Conservation (phyloP, 208 protist species). For the Trypanosomatidae sp. region DNA sequence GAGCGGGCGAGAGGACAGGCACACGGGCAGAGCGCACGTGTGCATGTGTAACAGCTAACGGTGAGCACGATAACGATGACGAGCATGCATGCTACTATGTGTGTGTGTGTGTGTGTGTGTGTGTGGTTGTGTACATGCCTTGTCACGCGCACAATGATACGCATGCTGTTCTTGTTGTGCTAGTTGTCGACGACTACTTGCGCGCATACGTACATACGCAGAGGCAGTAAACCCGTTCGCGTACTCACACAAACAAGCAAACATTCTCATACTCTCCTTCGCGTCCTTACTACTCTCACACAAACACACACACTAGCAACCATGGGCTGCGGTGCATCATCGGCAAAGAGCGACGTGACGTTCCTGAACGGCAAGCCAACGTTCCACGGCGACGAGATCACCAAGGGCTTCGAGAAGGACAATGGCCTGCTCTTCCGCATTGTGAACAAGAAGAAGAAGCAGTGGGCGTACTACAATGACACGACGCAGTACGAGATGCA, state of each 20-base stretch:
- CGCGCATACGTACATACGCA: no score
- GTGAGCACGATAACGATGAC: no score
- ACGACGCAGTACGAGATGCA: conserved; percentile 76
- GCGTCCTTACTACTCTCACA: conserved; percentile 1
- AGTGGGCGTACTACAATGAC: conserved; percentile 89
- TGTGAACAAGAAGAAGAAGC: conserved; percentile 56
- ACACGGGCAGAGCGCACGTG: no score
- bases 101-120: no score
- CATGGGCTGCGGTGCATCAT: conserved; percentile 72
- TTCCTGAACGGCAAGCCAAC: conserved; percentile 62
- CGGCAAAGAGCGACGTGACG: conserved; percentile 11
- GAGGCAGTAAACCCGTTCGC: not conserved
- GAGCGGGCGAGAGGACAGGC: no score
- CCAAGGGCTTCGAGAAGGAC: conserved; percentile 57
- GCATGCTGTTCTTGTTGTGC: no score
- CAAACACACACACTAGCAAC: conserved; percentile 4
- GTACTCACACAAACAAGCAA: not conserved
- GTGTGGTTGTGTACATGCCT: no score
- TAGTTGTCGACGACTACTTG: no score
- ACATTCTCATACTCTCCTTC: not conserved
- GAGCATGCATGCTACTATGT: not conserved
- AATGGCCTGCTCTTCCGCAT: conserved; percentile 80
- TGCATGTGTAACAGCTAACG: no score
- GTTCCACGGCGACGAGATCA: conserved; percentile 52
- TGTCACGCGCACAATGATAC: no score